Percentiles rank a stretch among this genome's conserved stretches.
These are phyloP conservation scores for Agrocybe praecox DNA, from an alignment of 768 basidiomycete species.

Conservation along the genomic window DNA sequence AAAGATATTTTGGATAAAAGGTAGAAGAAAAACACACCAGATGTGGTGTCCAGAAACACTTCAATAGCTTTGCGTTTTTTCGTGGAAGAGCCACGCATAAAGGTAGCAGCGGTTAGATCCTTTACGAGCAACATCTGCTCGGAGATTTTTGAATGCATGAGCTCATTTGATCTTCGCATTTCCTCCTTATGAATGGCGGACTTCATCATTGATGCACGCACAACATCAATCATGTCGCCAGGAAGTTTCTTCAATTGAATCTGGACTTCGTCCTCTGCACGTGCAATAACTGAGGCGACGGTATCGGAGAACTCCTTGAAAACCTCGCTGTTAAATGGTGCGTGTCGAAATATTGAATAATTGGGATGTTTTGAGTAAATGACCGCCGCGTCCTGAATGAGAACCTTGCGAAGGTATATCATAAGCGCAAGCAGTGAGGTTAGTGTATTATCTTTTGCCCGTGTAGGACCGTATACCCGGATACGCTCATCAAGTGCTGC, in stretches of 20 bases:
- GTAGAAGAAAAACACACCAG: too few species aligned
- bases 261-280: not conserved
- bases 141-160: too few species aligned
- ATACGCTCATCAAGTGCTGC: slow-evolving; percentile 6
- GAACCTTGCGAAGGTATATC: slow-evolving; percentile 19
- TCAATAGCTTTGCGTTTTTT: too few species aligned
- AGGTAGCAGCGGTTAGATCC: too few species aligned
- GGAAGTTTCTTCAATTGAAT: not conserved
- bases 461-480: not conserved
- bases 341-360: slow-evolving; percentile 17
- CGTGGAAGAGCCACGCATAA: too few species aligned
- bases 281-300: not conserved
- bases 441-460: slow-evolving; percentile 25
- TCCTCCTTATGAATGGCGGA: too few species aligned
- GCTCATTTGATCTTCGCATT: too few species aligned
- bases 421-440: slow-evolving; percentile 27
- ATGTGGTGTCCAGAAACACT: too few species aligned
- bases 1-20: too few species aligned
- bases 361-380: slow-evolving; percentile 23
- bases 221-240: not conserved
- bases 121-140: too few species aligned
- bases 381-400: slow-evolving; percentile 35
- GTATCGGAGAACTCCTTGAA: not conserved
- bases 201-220: not conserved
- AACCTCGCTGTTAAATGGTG: not conserved